Evolutionary conservation across 139 green algal genomes (phyloP).

Genomic region (Pedinophyceae sp.): DNA sequence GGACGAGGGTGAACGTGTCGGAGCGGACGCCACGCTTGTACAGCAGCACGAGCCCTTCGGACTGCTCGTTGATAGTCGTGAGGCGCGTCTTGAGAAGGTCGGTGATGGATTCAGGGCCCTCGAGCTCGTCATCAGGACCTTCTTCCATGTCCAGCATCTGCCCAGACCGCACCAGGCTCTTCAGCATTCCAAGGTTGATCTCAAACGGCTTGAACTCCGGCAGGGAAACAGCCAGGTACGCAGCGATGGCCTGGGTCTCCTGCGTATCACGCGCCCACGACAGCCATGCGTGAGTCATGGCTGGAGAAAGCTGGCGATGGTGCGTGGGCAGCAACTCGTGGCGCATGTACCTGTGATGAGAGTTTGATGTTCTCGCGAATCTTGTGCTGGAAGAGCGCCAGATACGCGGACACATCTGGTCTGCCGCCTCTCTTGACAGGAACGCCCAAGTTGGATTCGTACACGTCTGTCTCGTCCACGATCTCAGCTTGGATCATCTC

Average conservation of each 20-base stretch:
- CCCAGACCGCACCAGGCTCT: slow-evolving; percentile 11
- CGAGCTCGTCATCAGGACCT: not conserved
- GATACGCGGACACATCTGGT: slow-evolving; percentile 18
- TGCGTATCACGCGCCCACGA: slow-evolving; percentile 11
- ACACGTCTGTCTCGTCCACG: slow-evolving; percentile 39
- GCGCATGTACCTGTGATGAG: too few species aligned
- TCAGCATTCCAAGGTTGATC: slow-evolving; percentile 4
- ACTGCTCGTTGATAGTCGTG: not conserved
- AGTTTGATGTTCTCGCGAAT: slow-evolving; percentile 2
- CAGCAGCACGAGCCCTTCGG: slow-evolving; percentile 1
- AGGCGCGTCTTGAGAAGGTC: not conserved
- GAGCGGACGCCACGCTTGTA: slow-evolving; percentile 8
- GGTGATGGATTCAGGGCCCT: not conserved
- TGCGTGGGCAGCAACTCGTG: too few species aligned
- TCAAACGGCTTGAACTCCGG: slow-evolving; percentile 11
- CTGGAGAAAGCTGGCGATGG: too few species aligned
- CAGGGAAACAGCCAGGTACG: slow-evolving; percentile 20
- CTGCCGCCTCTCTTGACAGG: not conserved
- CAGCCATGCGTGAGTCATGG: too few species aligned
- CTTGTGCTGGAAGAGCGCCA: slow-evolving; percentile 36
- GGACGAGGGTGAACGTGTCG: slow-evolving; percentile 24
- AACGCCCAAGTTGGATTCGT: slow-evolving; percentile 7
- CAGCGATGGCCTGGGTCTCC: slow-evolving; percentile 27
- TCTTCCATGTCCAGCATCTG: slow-evolving; percentile 7
- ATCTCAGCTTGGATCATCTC: slow-evolving; percentile 38